Evolutionary conservation across 2,329 filamentous ascomycete species (phyloP), one percentile per base, ranked within the genome.

Genomic region (Xylariaceae sp.): DNA sequence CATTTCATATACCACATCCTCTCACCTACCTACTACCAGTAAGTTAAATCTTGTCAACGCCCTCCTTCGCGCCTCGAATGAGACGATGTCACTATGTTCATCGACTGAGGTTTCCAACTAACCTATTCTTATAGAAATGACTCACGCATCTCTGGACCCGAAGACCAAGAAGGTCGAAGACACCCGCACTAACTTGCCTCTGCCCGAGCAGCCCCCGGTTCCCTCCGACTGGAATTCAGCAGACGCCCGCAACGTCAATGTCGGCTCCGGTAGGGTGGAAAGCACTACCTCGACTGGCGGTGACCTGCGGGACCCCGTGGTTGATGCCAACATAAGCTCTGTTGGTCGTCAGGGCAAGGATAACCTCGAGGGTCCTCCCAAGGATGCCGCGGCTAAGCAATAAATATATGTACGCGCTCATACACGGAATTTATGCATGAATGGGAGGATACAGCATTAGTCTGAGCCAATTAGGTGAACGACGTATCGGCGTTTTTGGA

Each of bases 211-310:
- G 61, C 90, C 90, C 18, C 88, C 89, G 1, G 76, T 74, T n/a
- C 75, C 84, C n/a, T 88, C 88, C 4, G 89, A 94, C 78, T 92
- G 85, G 81, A 85, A 92, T 70, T 90, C 87, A 0, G 77, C 81
- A 44, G 88, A 93, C 65, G 79, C 79, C 26, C 75, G 82, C 58
- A 89, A 76, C 50, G 85, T 89, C 67, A 88, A 90, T 67, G 84
- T 89, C 41, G 87, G 87, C 59, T 83, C 85, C 29, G 87, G 87
- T 16, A 73, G 79, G 48, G 63, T 78, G 1, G 70, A 81, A 61
- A 80, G 75, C 46, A 78, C 81, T 57, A 73, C 85, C 39, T 81
- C 83, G 3, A 78, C 77, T 0, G 78, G 75, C 32, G 71, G 71
- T 16, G 77, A 72, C 2, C 72, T 88, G 44, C 76, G 82, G 16